Conservation (phyloP, 1,139 yeast genomes). For the Debaryomyces sp. region DNA sequence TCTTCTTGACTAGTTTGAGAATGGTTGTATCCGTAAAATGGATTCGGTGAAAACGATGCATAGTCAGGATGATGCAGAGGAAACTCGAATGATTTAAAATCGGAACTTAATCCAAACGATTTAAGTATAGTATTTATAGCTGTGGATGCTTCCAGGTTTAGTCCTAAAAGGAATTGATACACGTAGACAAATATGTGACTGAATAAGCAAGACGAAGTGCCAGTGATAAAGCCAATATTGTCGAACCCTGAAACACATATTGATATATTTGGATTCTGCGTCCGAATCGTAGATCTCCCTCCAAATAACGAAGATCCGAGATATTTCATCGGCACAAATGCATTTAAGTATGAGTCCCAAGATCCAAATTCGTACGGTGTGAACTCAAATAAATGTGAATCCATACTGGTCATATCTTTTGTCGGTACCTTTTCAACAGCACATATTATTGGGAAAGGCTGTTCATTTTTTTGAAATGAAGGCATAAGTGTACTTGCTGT, state of each 20-base stretch:
- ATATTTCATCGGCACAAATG: slow-evolving; percentile 55
- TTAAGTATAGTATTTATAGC: slow-evolving; percentile 49
- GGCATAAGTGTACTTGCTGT: slow-evolving; percentile 22
- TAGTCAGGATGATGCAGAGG: slow-evolving; percentile 57
- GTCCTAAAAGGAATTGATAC: slow-evolving; percentile 43
- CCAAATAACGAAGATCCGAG: slow-evolving; percentile 54
- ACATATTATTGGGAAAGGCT: slow-evolving; percentile 47
- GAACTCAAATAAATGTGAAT: slow-evolving; percentile 51
- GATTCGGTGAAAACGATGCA: slow-evolving; percentile 76
- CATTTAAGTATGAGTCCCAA: slow-evolving; percentile 55
- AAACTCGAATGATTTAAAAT: slow-evolving; percentile 18
- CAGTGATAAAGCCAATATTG: slow-evolving; percentile 72
- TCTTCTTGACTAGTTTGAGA: slow-evolving; percentile 9
- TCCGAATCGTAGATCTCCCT: slow-evolving; percentile 22
- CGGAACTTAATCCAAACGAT: slow-evolving; percentile 48
- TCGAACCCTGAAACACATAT: slow-evolving; percentile 63
- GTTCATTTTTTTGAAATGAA: slow-evolving; percentile 26
- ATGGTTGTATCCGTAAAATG: slow-evolving; percentile 50
- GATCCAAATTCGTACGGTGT: slow-evolving; percentile 74
- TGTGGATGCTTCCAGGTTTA: slow-evolving; percentile 38
- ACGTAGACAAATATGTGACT: slow-evolving; percentile 54
- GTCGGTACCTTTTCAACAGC: slow-evolving; percentile 37
- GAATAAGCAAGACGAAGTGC: slow-evolving; percentile 73
- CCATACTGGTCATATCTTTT: slow-evolving; percentile 19
- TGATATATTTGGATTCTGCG: slow-evolving; percentile 25